Conservation (phyloP, 2,329 filamentous ascomycete genomes). For the Neocucurbitaria cava region DNA sequence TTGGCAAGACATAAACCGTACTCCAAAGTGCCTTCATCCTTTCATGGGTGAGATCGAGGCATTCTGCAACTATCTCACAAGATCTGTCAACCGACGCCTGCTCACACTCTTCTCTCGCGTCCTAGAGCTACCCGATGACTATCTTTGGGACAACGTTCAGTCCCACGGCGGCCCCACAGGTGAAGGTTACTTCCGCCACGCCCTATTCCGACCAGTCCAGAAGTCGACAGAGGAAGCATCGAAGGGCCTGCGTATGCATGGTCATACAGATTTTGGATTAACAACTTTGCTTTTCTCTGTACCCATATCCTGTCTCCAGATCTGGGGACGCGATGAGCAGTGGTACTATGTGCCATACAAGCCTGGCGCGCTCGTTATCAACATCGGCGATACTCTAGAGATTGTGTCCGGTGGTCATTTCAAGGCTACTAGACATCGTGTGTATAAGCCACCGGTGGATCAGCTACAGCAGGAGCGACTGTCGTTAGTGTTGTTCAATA, state of each 20-base stretch:
- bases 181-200: constrained; percentile 33
- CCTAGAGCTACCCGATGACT: constrained; percentile 29
- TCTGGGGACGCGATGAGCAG: constrained; percentile 30
- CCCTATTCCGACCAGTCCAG: constrained; percentile 31
- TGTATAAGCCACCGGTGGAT: constrained; percentile 53
- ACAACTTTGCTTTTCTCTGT: constrained; percentile 34
- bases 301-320: constrained; percentile 34
- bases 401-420: constrained; percentile 58
- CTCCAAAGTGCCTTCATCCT: constrained; percentile 56
- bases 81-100: constrained; percentile 55
- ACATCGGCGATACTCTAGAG: constrained; percentile 43
- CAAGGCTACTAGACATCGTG: constrained; percentile 55
- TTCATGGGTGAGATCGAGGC: constrained; percentile 60
- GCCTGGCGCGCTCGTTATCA: constrained; percentile 34
- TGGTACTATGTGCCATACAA: constrained; percentile 38
- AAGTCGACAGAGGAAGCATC: constrained; percentile 30
- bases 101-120: constrained; percentile 32
- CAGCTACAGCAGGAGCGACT: constrained; percentile 47
- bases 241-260: constrained; percentile 42
- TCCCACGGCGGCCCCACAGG: constrained; percentile 30
- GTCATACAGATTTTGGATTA: constrained; percentile 36
- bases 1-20: constrained; percentile 53
- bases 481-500: constrained; percentile 29
- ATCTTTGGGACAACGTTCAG: constrained; percentile 33
- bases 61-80: constrained; percentile 57